These are phyloP conservation scores for Beta macrorhiza DNA, from an alignment of 179 eudicot species.

Conservation along the genomic window DNA sequence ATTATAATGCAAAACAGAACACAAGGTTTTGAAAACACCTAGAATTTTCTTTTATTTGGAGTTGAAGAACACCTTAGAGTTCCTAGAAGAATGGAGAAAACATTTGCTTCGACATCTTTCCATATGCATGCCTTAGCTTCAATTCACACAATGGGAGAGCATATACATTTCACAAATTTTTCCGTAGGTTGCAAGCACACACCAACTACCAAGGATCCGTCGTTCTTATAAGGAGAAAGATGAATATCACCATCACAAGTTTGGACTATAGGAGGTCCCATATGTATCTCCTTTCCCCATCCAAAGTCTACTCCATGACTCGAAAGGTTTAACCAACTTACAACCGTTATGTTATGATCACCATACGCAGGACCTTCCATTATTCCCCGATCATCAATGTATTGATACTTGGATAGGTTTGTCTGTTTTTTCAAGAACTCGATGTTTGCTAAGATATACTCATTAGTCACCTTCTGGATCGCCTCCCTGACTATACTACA, in stretches of 20 bases:
- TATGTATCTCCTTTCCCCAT: slow-evolving; percentile 35
- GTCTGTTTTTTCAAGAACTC: slow-evolving; percentile 15
- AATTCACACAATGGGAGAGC: neutral
- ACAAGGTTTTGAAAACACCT: no score
- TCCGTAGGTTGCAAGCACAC: slow-evolving; percentile 26
- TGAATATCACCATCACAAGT: slow-evolving; percentile 23
- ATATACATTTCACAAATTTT: slow-evolving; percentile 3
- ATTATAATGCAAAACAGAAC: no score
- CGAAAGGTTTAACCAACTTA: slow-evolving; percentile 29
- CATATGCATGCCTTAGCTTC: neutral
- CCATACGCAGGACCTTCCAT: slow-evolving; percentile 14
- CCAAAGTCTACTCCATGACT: slow-evolving; percentile 34
- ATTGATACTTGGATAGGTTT: slow-evolving; percentile 11
- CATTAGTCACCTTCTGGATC: slow-evolving; percentile 19
- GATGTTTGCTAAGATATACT: slow-evolving; percentile 20
- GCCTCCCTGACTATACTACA: slow-evolving; percentile 24
- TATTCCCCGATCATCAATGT: slow-evolving; percentile 3
- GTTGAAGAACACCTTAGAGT: no score
- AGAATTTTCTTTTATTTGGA: no score
- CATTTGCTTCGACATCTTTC: no score
- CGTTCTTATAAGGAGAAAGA: slow-evolving; percentile 19
- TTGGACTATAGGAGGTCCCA: slow-evolving; percentile 25
- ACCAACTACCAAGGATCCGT: slow-evolving; percentile 25
- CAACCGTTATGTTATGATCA: slow-evolving; percentile 23
- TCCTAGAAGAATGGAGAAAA: no score